Evolutionary conservation across 495 filamentous ascomycete species (phyloP).

Genomic region (Penicillium arizonense): DNA sequence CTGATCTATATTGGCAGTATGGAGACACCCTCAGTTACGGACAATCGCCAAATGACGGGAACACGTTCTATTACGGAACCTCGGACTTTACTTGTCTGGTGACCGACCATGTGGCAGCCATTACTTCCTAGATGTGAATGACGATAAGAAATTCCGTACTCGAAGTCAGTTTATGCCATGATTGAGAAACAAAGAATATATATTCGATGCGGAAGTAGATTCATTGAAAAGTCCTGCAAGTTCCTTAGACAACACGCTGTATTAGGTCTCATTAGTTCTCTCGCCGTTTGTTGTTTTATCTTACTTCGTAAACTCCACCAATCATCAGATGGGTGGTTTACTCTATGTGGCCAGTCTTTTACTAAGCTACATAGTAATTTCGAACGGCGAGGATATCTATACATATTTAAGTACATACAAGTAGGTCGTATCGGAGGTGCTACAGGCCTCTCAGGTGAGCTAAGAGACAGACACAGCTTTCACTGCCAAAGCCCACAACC

Average conservation of each 20-base stretch:
- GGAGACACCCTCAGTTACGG: slow-evolving; percentile 56
- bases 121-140: slow-evolving; percentile 12
- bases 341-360: too few species aligned
- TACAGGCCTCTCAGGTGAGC: neutral
- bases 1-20: slow-evolving; percentile 67
- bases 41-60: slow-evolving; percentile 58
- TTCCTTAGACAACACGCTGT: too few species aligned
- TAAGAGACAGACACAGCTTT: too few species aligned
- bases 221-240: too few species aligned
- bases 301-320: too few species aligned
- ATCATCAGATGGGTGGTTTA: too few species aligned
- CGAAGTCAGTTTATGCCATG: too few species aligned
- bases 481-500: neutral
- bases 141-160: neutral
- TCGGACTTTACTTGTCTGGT: slow-evolving; percentile 55
- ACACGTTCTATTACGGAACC: slow-evolving; percentile 59
- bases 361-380: too few species aligned
- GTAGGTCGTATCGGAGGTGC: neutral
- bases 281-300: too few species aligned
- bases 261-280: too few species aligned
- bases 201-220: too few species aligned
- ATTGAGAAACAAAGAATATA: too few species aligned
- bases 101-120: slow-evolving; percentile 55
- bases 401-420: slow-evolving; percentile 17
- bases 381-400: neutral